These are phyloP conservation scores for Henningerozyma blattae DNA, from an alignment of 805 yeast species.

Conservation along the genomic window DNA sequence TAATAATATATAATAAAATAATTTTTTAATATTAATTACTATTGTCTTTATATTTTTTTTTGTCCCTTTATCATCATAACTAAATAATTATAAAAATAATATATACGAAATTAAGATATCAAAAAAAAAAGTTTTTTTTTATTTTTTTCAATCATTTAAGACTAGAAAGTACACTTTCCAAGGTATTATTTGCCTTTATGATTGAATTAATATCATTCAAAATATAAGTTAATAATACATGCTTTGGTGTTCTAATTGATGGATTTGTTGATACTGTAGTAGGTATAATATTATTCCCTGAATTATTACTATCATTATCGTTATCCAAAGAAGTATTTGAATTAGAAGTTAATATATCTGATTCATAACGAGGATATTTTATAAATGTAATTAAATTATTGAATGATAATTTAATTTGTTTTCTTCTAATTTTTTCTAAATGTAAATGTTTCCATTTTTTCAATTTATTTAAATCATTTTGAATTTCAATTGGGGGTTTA, in stretches of 20 bases:
- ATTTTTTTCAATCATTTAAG: too few relatives aligned
- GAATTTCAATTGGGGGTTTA: conserved; percentile 13
- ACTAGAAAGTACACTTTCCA: conserved; percentile 12
- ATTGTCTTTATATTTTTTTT: too few relatives aligned
- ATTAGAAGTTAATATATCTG: neutral
- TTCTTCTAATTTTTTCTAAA: conserved; percentile 21
- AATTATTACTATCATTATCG: conserved; percentile 1
- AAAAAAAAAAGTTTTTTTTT: too few relatives aligned
- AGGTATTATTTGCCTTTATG: conserved; percentile 15
- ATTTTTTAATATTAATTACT: too few relatives aligned
- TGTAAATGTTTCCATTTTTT: conserved; percentile 26
- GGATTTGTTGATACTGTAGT: neutral
- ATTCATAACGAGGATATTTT: conserved; percentile 9
- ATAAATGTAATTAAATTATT: conserved; percentile 16
- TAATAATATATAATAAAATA: too few relatives aligned
- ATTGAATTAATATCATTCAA: conserved; percentile 21
- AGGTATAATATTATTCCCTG: conserved; percentile 3
- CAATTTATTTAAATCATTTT: conserved; percentile 8
- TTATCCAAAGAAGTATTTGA: neutral
- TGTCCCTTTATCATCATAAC: too few relatives aligned
- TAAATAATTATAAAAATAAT: too few relatives aligned
- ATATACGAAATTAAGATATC: too few relatives aligned
- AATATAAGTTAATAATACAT: conserved; percentile 17
- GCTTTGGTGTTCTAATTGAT: conserved; percentile 22
- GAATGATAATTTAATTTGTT: conserved; percentile 18